phyloP scores from a whole-genome alignment of 1,284 basidiomycete genomes.

The Athelia psychrophila region DNA sequence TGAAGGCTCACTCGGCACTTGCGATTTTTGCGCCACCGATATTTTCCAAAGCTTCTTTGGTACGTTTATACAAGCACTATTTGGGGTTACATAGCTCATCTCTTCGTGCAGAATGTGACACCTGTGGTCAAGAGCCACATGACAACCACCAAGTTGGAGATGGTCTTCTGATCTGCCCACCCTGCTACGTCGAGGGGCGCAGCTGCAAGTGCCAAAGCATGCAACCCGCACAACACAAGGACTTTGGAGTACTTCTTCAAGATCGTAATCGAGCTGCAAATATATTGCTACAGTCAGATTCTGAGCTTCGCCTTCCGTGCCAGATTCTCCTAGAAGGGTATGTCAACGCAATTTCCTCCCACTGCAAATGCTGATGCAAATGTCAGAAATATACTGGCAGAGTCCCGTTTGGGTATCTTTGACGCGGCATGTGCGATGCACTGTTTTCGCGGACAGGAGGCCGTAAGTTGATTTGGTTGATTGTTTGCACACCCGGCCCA shows the following conservation, averaged over 20 bases:
- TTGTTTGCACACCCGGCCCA: no score
- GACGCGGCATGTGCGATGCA: conserved; percentile 32
- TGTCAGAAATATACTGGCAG: conserved; percentile 9
- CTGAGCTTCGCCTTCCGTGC: background rate
- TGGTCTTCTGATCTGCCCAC: conserved; percentile 57
- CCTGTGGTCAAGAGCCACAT: background rate
- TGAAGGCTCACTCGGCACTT: conserved; percentile 32
- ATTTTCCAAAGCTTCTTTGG: conserved; percentile 76
- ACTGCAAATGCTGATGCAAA: background rate
- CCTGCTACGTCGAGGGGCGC: conserved; percentile 75
- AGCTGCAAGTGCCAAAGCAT: conserved; percentile 58
- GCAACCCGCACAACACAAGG: conserved; percentile 53
- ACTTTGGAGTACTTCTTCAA: conserved; percentile 33
- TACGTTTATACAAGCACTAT: no score
- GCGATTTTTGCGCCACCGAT: conserved; percentile 76
- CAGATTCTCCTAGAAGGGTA: conserved; percentile 5
- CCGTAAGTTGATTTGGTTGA: no score
- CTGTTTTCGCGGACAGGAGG: background rate
- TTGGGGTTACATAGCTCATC: no score
- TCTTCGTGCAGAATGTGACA: no score
- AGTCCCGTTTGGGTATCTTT: conserved; percentile 23
- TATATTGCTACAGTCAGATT: conserved; percentile 17
- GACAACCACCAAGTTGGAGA: conserved; percentile 26
- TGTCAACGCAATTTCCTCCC: background rate
- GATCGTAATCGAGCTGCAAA: conserved; percentile 38